phyloP scores from a whole-genome alignment of 2,329 filamentous ascomycete species.

The Claviceps digitariae region DNA sequence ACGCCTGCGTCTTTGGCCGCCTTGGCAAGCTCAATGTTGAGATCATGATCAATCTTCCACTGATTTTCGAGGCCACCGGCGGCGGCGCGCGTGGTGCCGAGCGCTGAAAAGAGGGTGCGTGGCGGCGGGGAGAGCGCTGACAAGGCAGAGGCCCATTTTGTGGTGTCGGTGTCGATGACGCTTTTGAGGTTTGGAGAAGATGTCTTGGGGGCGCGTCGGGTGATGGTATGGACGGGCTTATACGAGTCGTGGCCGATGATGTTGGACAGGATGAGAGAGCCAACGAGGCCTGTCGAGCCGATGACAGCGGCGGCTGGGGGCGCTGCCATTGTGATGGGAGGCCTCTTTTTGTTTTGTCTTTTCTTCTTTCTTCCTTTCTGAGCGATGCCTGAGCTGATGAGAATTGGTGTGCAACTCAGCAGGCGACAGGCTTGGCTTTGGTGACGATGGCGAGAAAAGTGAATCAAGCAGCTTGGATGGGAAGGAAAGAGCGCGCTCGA shows the following conservation, averaged over 20 bases:
- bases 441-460: background rate
- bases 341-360: background rate
- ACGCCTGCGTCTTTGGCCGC: conserved; percentile 61
- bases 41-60: conserved; percentile 76
- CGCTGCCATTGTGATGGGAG: conserved; percentile 1
- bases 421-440: background rate
- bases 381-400: too few species aligned
- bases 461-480: too few species aligned
- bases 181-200: conserved; percentile 44
- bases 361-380: background rate
- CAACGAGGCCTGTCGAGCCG: conserved; percentile 55
- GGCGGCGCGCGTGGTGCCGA: conserved; percentile 65
- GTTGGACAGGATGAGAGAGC: conserved; percentile 59
- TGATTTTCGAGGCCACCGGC: conserved; percentile 70
- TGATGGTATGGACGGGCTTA: conserved; percentile 47
- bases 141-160: conserved; percentile 53
- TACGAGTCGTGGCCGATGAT: conserved; percentile 42
- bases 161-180: conserved; percentile 51
- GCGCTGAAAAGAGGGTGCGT: conserved; percentile 56
- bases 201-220: conserved; percentile 48
- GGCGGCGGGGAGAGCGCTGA: conserved; percentile 40
- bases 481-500: background rate
- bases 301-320: conserved; percentile 34
- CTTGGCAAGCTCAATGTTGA: conserved; percentile 67
- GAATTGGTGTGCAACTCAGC: background rate